Evolutionary conservation across 805 yeast species (phyloP), one percentile per base, ranked within the genome.

Genomic region (Wickerhamiella domercqiae): DNA sequence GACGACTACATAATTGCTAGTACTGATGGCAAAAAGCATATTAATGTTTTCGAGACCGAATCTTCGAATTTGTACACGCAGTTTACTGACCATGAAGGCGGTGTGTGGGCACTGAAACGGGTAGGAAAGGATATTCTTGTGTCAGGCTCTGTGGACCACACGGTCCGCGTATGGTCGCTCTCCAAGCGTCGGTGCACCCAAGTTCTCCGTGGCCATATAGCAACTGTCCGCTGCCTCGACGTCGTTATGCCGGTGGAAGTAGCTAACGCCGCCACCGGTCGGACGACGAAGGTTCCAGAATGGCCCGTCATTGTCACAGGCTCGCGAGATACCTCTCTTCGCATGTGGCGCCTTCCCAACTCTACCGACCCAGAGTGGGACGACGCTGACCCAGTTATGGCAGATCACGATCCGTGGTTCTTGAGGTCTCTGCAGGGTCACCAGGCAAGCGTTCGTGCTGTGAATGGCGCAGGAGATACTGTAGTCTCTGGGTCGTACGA

Each of bases 91-190:
- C 98, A 90, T 53, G 93, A 79, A 38, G 98, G 98, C 32, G 98
- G 98, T 29, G 98, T 90, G 4, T 90, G 98, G 98, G 97, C 98
- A 1, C 66, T 90, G 54, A 83, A 87, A 57, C 86, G 84, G 53
- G 66, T 71, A 38, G 84, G 81, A 17, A 48, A 51, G n/a, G 58
- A 57, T 39, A 82, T 84, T 6, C 64, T 90, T 32, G 94, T 87
- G 1, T 79, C 93, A 42, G 98, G 97, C 0, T 78, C 94, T 2
- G 87, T 96, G 0, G 98, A 90, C 59, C 70, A 95, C 47, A 77
- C 94, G 0, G 93, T 90, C 3, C 69, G 98, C 41, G 74, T 90
- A 3, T 90, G 98, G 98, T 82, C 86, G 53, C 73, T 86, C 43
- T 67, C 70, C 39, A 74, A 78, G 17, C 94, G 87, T 2, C 68